Percentiles rank a stretch among this genome's conserved stretches.
These are phyloP conservation scores for Aphanomyces stellatus DNA, from an alignment of 352 stramenopile species.

Conservation along the genomic window DNA sequence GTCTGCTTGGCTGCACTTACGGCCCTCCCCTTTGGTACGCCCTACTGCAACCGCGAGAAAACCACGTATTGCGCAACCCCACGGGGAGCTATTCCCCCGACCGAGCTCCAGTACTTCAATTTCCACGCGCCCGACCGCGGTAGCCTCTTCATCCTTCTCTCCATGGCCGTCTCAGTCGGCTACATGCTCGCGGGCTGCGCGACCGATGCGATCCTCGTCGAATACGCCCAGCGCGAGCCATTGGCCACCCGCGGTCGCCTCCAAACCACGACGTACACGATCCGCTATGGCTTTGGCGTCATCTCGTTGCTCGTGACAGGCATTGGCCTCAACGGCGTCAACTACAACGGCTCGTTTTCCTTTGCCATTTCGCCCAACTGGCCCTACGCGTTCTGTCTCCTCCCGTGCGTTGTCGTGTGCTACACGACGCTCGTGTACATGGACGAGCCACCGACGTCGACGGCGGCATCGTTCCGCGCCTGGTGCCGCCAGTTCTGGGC, in stretches of 20 bases:
- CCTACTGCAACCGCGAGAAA: not conserved
- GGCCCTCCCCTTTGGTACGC: not conserved
- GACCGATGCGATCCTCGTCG: conserved; percentile 33
- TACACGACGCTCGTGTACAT: not conserved
- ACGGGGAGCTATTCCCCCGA: no score
- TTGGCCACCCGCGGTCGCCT: conserved; percentile 24
- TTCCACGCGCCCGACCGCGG: conserved; percentile 23
- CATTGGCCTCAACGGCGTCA: conserved; percentile 46
- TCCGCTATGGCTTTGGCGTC: conserved; percentile 25
- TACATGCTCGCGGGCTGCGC: conserved; percentile 35
- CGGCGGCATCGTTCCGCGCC: not conserved
- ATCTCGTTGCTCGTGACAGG: not conserved
- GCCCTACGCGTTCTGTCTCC: conserved; percentile 31
- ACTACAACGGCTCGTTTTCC: conserved; percentile 43
- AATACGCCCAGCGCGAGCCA: conserved; percentile 36
- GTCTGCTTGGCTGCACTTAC: not conserved
- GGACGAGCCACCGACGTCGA: not conserved
- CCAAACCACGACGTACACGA: conserved; percentile 26
- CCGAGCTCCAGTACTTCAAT: conserved; percentile 25
- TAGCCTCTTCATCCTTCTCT: conserved; percentile 27
- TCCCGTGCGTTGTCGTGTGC: conserved; percentile 31
- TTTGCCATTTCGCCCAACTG: conserved; percentile 39
- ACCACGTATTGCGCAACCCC: no score
- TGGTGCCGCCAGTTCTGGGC: not conserved
- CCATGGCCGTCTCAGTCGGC: conserved; percentile 36